Base-by-base conservation (phyloP, 176 grass and related monocot genomes). In the Lolium perenne region DNA sequence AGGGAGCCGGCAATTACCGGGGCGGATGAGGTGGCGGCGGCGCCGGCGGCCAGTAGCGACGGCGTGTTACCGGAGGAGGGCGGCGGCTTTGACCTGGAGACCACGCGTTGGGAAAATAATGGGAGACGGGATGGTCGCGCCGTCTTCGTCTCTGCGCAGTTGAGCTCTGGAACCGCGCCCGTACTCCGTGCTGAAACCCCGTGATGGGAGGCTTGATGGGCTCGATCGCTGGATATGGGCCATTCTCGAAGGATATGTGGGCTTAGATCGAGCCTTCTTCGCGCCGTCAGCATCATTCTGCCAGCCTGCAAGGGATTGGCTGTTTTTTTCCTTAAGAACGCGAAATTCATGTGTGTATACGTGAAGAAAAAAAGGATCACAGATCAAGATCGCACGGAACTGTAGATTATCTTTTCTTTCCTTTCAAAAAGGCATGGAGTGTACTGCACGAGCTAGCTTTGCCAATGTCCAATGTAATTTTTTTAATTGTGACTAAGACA, bases 121-220 rank as follows among this genome's bases (percentile, higher is more conserved):
- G 22, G 45, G 43, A 74, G 48, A 23, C 7, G 46, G 43, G 70
- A 73, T 50, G 57, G 81, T 74, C 47, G 74, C 26, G 71, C 71
- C 38, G 81, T 46, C 51, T 43, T 58, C 67, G 38, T 11, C 16
- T 51, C 6, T 43, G 45, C 9, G 35, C 46, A 53, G 47, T 65
- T 49, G 59, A 62, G 57, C 78, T 80, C 57, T 25, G 3, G 56
- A 10, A 43, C 60, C 15, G 9, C 43, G 18, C 32, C 32, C 45
- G 21, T 17, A 29, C 46, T 50, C 22, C 72, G 22, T 51, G 48
- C 12, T 45, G 7, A 61, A 81, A 38, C 32, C 45, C 17, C 16
- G 48, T 70, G 54, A 38, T 40, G 29, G 32, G 7, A 9, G 72
- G 22, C 4, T 17, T 49, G 15, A 76, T 32, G 73, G 48, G 48